Base-by-base conservation (phyloP, 108 stramenopile species). In the Phaeodactylum tricornutum region DNA sequence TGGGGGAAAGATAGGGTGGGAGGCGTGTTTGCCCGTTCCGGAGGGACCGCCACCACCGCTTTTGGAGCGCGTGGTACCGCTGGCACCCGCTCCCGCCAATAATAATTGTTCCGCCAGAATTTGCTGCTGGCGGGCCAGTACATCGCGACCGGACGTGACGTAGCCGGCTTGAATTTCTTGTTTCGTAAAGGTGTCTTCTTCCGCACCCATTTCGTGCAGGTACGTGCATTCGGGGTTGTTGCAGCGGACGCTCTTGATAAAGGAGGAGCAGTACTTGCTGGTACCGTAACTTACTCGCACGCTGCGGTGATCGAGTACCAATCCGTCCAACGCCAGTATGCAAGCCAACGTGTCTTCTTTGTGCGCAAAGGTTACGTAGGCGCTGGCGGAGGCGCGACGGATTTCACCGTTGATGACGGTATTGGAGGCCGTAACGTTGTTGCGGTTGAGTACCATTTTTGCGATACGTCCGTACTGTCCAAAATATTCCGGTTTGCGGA, bases 151-250 rank as follows among this genome's bases (percentile, higher is more conserved):
- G 41, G 77, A 79, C 2, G 90, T 92, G 6, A 92, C 90, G 44
- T 87, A 92, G 27, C 90, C 90, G 3, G 90, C 90, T 66, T 92
- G 90, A 50, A 92, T 92, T 66, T 87, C 90, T 63, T 92, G 90
- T 53, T 92, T 92, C 19, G 85, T 85, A 53, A 87, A 92, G 19
- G 82, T 92, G 53, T 92, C 90, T 64, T 94, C 94, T n/a, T 72
- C 84, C 40, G 93, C 94, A 7, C 94, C 98, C 79, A 97, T 81
- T 43, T 85, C 67, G 57, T 99, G 98, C 19, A 99, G 57, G 55
- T 96, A 99, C 30, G 96, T 89, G 59, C 98, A 99, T 36, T 99
- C 98, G 20, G 95, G 96, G 53, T 99, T 99, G 57, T 90, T 93
- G 68, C 98, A 99, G 15, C 93, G 79, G 17, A 92, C 81, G 57